A percentile compares a stretch with the other conserved stretches of the same genome.
These are phyloP conservation scores for Camellia japonica DNA, from an alignment of 148 eudicot genomes.

Conservation along the genomic window DNA sequence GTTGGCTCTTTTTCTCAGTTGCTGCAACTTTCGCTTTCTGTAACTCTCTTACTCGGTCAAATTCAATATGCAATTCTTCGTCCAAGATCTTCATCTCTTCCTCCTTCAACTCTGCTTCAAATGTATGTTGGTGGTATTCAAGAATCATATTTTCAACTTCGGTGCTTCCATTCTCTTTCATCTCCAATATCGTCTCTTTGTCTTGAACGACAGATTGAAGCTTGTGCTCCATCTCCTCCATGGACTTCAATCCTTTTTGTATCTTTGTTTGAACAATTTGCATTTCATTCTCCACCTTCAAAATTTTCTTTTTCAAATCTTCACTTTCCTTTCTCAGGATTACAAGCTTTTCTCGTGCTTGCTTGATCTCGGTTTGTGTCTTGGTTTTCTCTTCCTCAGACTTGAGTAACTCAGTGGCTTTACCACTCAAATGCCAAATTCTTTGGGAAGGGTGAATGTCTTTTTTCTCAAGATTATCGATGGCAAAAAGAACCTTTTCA, in stretches of 20 bases:
- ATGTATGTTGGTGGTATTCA: constrained; percentile 53
- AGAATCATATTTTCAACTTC: constrained; percentile 52
- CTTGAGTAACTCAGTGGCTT: constrained; percentile 83
- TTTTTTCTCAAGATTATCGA: constrained; percentile 66
- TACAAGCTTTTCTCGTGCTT: constrained; percentile 51
- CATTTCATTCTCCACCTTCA: constrained; percentile 44
- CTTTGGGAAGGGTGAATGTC: constrained; percentile 31
- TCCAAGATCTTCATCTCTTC: constrained; percentile 58
- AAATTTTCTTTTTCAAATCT: constrained; percentile 39
- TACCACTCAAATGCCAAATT: constrained; percentile 56
- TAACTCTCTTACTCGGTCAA: constrained; percentile 30
- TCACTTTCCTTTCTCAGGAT: constrained; percentile 45
- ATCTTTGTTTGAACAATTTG: constrained; percentile 34
- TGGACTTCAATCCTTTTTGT: constrained; percentile 34
- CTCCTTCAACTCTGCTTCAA: constrained; percentile 45
- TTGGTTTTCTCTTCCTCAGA: constrained; percentile 86
- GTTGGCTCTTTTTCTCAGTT: constrained; percentile 31
- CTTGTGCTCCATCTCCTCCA: constrained; percentile 48
- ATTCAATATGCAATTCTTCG: constrained; percentile 45
- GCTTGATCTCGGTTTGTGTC: constrained; percentile 60
- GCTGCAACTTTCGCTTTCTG: constrained; percentile 41
- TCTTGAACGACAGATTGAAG: constrained; percentile 44
- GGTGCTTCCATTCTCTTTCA: constrained; percentile 48
- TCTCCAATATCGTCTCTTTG: constrained; percentile 51
- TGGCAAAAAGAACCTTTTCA: constrained; percentile 78